These are phyloP conservation scores for Monascus ruber DNA, from an alignment of 2,329 filamentous ascomycete genomes.

Conservation along the genomic window DNA sequence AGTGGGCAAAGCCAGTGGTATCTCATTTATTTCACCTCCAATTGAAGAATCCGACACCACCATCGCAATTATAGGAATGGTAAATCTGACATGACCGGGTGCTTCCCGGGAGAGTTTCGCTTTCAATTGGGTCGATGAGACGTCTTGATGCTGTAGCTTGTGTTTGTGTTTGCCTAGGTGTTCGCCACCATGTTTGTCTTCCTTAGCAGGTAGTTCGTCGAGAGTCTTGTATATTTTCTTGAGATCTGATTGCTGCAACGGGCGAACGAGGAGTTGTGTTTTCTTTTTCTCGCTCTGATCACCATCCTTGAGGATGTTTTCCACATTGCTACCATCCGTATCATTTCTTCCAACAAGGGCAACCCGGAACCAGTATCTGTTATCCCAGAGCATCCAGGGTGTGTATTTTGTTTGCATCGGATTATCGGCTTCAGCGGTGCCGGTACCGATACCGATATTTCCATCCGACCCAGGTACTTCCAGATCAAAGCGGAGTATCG, in stretches of 20 bases:
- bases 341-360: slow-evolving; percentile 12
- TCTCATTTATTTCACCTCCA: slow-evolving; percentile 1
- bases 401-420: slow-evolving; percentile 1
- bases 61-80: slow-evolving; percentile 28
- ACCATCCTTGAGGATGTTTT: background rate
- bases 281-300: background rate
- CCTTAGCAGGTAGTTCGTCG: background rate
- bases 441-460: background rate
- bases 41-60: background rate
- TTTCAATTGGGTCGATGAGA: slow-evolving; percentile 1
- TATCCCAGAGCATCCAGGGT: slow-evolving; percentile 40
- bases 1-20: slow-evolving; percentile 19
- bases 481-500: slow-evolving; percentile 10
- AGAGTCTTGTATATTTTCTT: slow-evolving; percentile 8
- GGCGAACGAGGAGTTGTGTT: slow-evolving; percentile 28
- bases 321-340: background rate
- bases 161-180: no score
- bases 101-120: slow-evolving; percentile 16
- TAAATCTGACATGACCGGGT: slow-evolving; percentile 29
- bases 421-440: background rate
- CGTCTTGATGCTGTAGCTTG: background rate
- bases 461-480: slow-evolving; percentile 2
- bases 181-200: background rate
- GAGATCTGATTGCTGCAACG: slow-evolving; percentile 23
- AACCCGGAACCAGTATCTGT: slow-evolving; percentile 45